Percentiles rank a stretch among this genome's conserved stretches.
These are phyloP conservation scores for Alloteropsis semialata DNA, from an alignment of 176 grass and related monocot species.

Conservation along the genomic window DNA sequence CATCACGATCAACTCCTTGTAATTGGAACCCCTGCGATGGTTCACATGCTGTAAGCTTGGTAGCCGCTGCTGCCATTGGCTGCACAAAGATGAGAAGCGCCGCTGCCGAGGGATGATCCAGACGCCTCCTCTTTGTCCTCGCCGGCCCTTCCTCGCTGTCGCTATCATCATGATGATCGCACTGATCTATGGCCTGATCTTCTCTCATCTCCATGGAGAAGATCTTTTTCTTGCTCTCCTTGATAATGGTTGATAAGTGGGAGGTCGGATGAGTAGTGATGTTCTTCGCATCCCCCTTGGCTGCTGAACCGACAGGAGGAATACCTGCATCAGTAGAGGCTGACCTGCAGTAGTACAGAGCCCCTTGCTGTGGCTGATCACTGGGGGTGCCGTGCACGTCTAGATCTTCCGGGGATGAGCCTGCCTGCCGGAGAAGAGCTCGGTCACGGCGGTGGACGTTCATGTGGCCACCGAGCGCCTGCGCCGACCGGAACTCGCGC, in stretches of 20 bases:
- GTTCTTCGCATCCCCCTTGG: background rate
- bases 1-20: background rate
- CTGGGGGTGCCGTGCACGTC: background rate
- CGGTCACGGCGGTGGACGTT: constrained; percentile 90
- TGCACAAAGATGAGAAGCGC: constrained; percentile 28
- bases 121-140: constrained; percentile 38
- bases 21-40: background rate
- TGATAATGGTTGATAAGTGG: constrained; percentile 29
- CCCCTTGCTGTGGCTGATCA: constrained; percentile 2
- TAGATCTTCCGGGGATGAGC: background rate
- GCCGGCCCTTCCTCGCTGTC: background rate
- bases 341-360: background rate
- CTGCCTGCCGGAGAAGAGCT: constrained; percentile 54
- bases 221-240: constrained; percentile 29
- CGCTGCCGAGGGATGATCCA: constrained; percentile 11
- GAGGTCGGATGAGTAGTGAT: background rate
- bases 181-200: constrained; percentile 19
- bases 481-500: constrained; percentile 87
- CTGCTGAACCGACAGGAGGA: background rate
- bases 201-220: background rate
- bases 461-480: constrained; percentile 98
- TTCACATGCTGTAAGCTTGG: constrained; percentile 4
- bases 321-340: constrained; percentile 5
- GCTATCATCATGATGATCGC: background rate
- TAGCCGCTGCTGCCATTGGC: background rate